These are phyloP conservation scores for Yamadazyma sp. DNA, from an alignment of 1,139 yeast species.

Conservation along the genomic window DNA sequence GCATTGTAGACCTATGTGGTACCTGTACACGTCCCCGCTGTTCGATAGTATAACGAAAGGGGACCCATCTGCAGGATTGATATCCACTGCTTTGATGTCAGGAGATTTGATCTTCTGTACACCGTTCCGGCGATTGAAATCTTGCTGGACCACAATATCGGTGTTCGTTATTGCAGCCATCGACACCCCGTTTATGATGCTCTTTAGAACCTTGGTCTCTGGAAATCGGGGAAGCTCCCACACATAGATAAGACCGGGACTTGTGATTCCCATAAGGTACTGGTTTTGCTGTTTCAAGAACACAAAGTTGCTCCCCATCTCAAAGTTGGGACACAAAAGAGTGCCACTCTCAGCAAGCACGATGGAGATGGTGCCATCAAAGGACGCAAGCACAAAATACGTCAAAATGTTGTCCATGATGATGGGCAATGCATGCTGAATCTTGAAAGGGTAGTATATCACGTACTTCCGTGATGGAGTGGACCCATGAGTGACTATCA, in stretches of 20 bases:
- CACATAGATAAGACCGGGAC: constrained; percentile 46
- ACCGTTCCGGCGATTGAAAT: not conserved
- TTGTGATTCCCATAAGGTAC: constrained; percentile 56
- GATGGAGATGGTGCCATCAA: constrained; percentile 69
- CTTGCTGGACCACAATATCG: constrained; percentile 15
- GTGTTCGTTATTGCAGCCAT: constrained; percentile 52
- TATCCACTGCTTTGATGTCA: constrained; percentile 29
- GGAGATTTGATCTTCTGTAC: constrained; percentile 20
- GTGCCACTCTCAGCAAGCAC: constrained; percentile 64
- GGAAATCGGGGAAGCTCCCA: constrained; percentile 42
- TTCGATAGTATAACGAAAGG: constrained; percentile 40
- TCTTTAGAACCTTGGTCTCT: constrained; percentile 19
- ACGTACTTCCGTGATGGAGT: constrained; percentile 22
- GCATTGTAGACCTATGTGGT: constrained; percentile 33
- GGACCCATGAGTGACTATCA: constrained; percentile 31
- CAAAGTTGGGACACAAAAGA: constrained; percentile 48
- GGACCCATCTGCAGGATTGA: constrained; percentile 34
- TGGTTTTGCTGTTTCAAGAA: constrained; percentile 51
- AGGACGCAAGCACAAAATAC: constrained; percentile 64
- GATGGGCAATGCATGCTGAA: constrained; percentile 43
- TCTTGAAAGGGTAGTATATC: constrained; percentile 41
- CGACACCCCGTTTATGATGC: constrained; percentile 42
- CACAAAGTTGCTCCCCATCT: constrained; percentile 58
- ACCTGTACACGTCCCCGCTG: constrained; percentile 40
- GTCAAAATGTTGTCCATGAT: constrained; percentile 25